A percentile compares a stretch with the other conserved stretches of the same genome.
phyloP scores from a whole-genome alignment of 345 rosid species.

The Erucastrum elatum region DNA sequence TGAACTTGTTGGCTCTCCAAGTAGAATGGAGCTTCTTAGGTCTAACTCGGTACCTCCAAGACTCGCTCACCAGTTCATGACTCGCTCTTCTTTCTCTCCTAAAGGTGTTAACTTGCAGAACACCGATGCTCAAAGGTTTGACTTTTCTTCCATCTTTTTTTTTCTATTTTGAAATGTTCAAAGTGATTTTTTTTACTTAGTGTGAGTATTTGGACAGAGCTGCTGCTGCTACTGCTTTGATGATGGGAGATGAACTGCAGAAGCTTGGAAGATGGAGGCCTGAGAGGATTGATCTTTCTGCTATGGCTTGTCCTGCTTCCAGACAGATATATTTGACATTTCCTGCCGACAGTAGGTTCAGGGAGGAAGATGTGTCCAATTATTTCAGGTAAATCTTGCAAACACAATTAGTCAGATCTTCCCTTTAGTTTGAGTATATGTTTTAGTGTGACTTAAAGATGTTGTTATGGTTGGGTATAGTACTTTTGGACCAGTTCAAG shows the following conservation, averaged over 20 bases:
- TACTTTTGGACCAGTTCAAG: constrained; percentile 92
- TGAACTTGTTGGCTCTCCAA: constrained; percentile 63
- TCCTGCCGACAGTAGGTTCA: constrained; percentile 93
- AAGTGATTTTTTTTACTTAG: not conserved
- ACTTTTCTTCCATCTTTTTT: not conserved
- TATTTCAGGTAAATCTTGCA: constrained; percentile 63
- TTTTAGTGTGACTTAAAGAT: constrained; percentile 21
- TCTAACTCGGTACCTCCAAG: constrained; percentile 77
- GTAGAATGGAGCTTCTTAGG: constrained; percentile 79
- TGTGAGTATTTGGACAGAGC: constrained; percentile 38
- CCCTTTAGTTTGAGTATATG: constrained; percentile 2
- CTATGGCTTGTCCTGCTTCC: constrained; percentile 77
- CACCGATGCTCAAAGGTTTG: constrained; percentile 65
- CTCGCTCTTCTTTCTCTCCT: constrained; percentile 65
- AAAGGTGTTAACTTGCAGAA: constrained; percentile 63
- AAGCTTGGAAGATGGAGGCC: constrained; percentile 74
- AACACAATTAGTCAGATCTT: constrained; percentile 8
- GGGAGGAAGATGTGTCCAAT: constrained; percentile 88
- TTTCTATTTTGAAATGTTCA: not conserved
- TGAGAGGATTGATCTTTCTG: constrained; percentile 65
- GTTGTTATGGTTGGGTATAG: constrained; percentile 39
- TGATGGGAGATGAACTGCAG: constrained; percentile 70
- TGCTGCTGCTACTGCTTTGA: constrained; percentile 76
- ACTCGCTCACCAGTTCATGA: constrained; percentile 63
- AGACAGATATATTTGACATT: constrained; percentile 96